These are phyloP conservation scores for Cystobasidium onofrii DNA, from an alignment of 768 basidiomycete genomes.

Conservation along the genomic window DNA sequence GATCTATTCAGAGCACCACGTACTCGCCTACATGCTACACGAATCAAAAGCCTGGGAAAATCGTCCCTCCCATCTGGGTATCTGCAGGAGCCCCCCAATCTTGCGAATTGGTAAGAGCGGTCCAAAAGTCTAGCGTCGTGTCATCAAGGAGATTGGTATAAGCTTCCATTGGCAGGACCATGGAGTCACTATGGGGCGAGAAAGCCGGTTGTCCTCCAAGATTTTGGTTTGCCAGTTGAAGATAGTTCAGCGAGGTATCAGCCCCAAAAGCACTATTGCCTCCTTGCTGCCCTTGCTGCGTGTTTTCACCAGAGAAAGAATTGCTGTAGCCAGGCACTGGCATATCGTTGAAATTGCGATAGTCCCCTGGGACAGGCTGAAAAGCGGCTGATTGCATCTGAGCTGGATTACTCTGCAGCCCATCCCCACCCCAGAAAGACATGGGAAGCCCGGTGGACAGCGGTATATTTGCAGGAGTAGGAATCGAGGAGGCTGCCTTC, in stretches of 20 bases:
- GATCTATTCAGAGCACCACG: neutral
- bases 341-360: neutral
- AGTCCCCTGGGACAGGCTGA: neutral
- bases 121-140: conserved; percentile 21
- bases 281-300: neutral
- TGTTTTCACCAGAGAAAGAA: neutral
- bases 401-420: neutral
- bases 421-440: neutral
- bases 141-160: conserved; percentile 24
- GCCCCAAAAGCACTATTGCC: neutral
- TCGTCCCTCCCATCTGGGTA: neutral
- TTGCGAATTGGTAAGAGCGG: conserved; percentile 1
- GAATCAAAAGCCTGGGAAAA: neutral
- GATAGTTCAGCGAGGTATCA: neutral
- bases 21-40: neutral
- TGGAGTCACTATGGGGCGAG: conserved; percentile 11
- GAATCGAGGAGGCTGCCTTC: neutral
- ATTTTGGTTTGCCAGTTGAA: neutral
- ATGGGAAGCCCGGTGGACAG: neutral
- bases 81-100: neutral
- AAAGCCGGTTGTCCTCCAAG: conserved; percentile 5
- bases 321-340: neutral
- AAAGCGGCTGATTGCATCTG: neutral
- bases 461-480: neutral
- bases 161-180: neutral